Evolutionary conservation across 345 rosid genomes (phyloP).

Genomic region (Ceriops tagal): DNA sequence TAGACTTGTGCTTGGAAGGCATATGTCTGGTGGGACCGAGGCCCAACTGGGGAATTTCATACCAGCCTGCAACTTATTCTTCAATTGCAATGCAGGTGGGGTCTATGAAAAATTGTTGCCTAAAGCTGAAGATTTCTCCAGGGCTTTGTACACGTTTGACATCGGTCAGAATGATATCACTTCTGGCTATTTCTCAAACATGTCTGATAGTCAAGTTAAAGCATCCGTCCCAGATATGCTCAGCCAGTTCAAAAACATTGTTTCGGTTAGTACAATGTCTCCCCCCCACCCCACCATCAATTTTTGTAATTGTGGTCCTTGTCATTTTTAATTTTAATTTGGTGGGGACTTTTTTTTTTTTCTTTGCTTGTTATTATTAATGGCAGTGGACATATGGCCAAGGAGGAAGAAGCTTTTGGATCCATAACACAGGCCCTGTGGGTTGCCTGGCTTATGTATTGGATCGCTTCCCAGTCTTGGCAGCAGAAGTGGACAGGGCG

Average conservation of each 20-base stretch:
- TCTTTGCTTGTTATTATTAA: background rate
- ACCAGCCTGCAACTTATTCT: no score
- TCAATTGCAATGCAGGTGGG: constrained; percentile 29
- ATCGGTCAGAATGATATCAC: constrained; percentile 78
- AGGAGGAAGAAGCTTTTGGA: constrained; percentile 77
- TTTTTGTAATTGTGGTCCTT: background rate
- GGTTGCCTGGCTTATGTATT: constrained; percentile 63
- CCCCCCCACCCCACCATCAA: no score
- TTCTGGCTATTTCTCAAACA: constrained; percentile 47
- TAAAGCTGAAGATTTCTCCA: constrained; percentile 36
- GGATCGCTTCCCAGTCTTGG: constrained; percentile 38
- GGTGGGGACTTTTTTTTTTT: background rate
- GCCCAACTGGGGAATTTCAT: no score
- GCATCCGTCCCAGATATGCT: constrained; percentile 49
- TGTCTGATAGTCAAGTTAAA: constrained; percentile 39
- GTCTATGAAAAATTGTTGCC: constrained; percentile 42
- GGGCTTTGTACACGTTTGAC: constrained; percentile 64
- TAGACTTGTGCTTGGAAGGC: no score
- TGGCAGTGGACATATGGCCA: constrained; percentile 43
- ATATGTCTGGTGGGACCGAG: no score
- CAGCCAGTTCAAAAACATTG: constrained; percentile 33
- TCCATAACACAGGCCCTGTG: constrained; percentile 73
- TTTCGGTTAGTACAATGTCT: constrained; percentile 28
- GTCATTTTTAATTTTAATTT: background rate
- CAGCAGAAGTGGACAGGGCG: constrained; percentile 37